Evolutionary conservation across 2,329 filamentous ascomycete species (phyloP), one percentile per base, ranked within the genome.

Genomic region (Monosporascus sp.): DNA sequence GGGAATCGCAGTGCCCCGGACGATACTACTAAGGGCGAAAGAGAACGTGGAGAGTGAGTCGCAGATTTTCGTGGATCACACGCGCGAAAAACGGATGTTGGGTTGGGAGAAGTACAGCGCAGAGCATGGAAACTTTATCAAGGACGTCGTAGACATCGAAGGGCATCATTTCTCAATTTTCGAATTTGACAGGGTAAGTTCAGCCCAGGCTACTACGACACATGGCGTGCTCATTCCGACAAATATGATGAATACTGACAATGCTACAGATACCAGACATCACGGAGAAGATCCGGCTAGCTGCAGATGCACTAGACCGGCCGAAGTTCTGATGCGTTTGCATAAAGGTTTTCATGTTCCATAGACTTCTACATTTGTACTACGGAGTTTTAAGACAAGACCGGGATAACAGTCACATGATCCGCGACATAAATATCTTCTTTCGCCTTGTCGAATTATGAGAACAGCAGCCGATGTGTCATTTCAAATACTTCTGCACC

Each of bases 101-200:
- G 79, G 79, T 9, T 83, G 80, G 80, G 74, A 73, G 2, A 49
- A 57, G 8, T 80, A 83, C 45, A 58, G 50, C 36, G 49, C 53
- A 14, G 51, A 62, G 41, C 66, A 73, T 22, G 67, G 68, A 27
- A 65, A 66, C 22, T 69, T 81, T 60, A 72, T 83, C 11, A 63
- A 65, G 26, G 64, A 72, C 14, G 69, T 80, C 1, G 55, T 80
- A n/a, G 73, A 78, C 11, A 68, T 82, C 2, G 70, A 78, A 1
- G 78, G 80, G 0, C 72, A 82, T 53, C 80, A 83, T 57, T 83
- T 77, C 56, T 62, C 56, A 26, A 60, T 69, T 20, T 69, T 69
- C 27, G 51, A 64, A n/a, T 50, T 60, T 1, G 43, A 62, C 31
- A 56, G 66, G n/a, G 67, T 69, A 51, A 60, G 67, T 52, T n/a